Evolutionary conservation across 768 basidiomycete genomes (phyloP).

Genomic region (Pleurotus platypus): DNA sequence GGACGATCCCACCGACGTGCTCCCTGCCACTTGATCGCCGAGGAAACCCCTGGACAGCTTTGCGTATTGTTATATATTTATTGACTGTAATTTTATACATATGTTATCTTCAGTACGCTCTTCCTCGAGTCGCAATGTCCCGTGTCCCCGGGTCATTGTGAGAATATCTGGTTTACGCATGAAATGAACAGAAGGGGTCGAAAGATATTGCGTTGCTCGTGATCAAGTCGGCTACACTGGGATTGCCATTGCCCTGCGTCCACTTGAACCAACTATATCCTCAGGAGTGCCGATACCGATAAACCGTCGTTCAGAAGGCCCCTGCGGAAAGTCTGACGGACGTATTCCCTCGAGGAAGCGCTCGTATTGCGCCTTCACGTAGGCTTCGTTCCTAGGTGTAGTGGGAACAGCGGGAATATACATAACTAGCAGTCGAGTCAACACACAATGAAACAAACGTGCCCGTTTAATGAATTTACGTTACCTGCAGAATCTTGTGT

Average conservation of each 20-base stretch:
- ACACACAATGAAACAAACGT: neutral
- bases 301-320: conserved; percentile 31
- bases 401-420: conserved; percentile 74
- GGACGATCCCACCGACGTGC: neutral
- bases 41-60: too few species aligned
- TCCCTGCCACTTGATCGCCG: too few species aligned
- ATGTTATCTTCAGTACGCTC: too few species aligned
- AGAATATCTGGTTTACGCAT: too few species aligned
- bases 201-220: too few species aligned
- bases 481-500: conserved; percentile 37
- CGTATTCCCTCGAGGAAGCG: conserved; percentile 58
- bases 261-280: conserved; percentile 31
- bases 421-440: conserved; percentile 41
- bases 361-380: conserved; percentile 59
- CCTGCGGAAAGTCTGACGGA: conserved; percentile 71
- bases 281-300: conserved; percentile 28
- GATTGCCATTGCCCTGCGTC: conserved; percentile 34
- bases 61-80: too few species aligned
- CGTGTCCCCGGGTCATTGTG: too few species aligned
- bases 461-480: neutral
- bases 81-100: too few species aligned
- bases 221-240: too few species aligned
- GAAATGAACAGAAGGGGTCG: too few species aligned
- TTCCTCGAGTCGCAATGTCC: too few species aligned
- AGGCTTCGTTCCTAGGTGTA: conserved; percentile 57